phyloP scores from a whole-genome alignment of 768 basidiomycete genomes.

The Strobilomyces dryophilus region DNA sequence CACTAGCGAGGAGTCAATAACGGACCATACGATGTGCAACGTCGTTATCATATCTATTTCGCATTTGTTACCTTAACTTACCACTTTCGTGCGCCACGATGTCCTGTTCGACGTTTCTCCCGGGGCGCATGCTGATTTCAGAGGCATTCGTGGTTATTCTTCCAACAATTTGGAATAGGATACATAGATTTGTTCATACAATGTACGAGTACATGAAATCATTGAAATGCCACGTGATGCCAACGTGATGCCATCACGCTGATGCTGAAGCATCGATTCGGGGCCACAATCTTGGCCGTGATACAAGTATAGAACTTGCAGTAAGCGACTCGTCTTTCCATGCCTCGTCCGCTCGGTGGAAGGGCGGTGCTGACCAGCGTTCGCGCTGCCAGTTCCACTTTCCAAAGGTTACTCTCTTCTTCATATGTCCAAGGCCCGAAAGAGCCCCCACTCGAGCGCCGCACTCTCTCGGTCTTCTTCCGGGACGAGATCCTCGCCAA shows the following conservation, averaged over 20 bases:
- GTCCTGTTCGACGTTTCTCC: neutral
- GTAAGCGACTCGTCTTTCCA: neutral
- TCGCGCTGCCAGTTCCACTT: neutral
- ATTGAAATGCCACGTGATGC: conserved; percentile 1
- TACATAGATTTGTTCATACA: conserved; percentile 17
- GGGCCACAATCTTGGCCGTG: too few species aligned
- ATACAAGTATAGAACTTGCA: neutral
- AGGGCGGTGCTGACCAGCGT: neutral
- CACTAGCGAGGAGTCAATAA: conserved; percentile 3
- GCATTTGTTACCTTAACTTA: conserved; percentile 22
- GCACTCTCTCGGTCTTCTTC: conserved; percentile 65
- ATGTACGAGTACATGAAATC: conserved; percentile 14
- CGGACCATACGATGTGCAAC: conserved; percentile 3
- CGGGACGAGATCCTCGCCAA: conserved; percentile 47
- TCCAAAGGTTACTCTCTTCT: conserved; percentile 32
- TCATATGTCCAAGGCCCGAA: conserved; percentile 57
- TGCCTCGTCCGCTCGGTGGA: conserved; percentile 3
- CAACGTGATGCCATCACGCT: too few species aligned
- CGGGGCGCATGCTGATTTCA: neutral
- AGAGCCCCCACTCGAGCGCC: conserved; percentile 49
- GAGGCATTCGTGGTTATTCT: neutral
- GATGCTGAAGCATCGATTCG: too few species aligned
- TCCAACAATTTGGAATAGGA: conserved; percentile 5
- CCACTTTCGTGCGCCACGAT: neutral
- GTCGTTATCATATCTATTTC: conserved; percentile 16